Percentiles rank a stretch among this genome's conserved stretches.
Evolutionary conservation across 179 eudicot species (phyloP).

Genomic region (Drosera spatulata): DNA sequence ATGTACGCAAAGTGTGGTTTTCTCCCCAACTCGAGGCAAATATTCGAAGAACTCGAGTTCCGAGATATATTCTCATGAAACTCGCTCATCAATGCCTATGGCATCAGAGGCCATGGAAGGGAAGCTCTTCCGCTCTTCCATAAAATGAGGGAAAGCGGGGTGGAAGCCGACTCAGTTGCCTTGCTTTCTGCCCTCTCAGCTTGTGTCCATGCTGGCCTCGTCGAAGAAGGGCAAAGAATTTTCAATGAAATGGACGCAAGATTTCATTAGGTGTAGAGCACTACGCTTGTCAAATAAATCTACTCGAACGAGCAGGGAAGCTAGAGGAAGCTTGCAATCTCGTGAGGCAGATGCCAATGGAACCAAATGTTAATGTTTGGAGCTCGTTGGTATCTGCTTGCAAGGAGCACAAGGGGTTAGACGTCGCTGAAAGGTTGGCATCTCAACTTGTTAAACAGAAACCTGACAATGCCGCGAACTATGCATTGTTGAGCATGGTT

Average conservation of each 20-base stretch:
- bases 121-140: constrained; percentile 22
- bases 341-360: constrained; percentile 26
- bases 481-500: constrained; percentile 27
- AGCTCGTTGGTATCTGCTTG: constrained; percentile 39
- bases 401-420: constrained; percentile 32
- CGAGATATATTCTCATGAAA: constrained; percentile 34
- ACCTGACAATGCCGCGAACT: constrained; percentile 32
- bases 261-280: constrained; percentile 15
- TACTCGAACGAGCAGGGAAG: constrained; percentile 40
- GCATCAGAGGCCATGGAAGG: constrained; percentile 24
- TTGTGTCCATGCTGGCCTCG: constrained; percentile 38
- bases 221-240: constrained; percentile 24
- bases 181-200: constrained; percentile 32
- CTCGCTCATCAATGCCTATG: constrained; percentile 25
- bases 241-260: constrained; percentile 12
- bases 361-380: constrained; percentile 25
- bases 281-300: constrained; percentile 40
- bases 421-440: constrained; percentile 24
- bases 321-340: constrained; percentile 36
- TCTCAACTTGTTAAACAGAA: constrained; percentile 17
- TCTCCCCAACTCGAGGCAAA: constrained; percentile 14
- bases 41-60: constrained; percentile 18
- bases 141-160: constrained; percentile 23
- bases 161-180: constrained; percentile 23
- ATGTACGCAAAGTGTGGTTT: constrained; percentile 45